Evolutionary conservation across 2,329 filamentous ascomycete species (phyloP), one percentile per base, ranked within the genome.

Genomic region (Nemania sp.): DNA sequence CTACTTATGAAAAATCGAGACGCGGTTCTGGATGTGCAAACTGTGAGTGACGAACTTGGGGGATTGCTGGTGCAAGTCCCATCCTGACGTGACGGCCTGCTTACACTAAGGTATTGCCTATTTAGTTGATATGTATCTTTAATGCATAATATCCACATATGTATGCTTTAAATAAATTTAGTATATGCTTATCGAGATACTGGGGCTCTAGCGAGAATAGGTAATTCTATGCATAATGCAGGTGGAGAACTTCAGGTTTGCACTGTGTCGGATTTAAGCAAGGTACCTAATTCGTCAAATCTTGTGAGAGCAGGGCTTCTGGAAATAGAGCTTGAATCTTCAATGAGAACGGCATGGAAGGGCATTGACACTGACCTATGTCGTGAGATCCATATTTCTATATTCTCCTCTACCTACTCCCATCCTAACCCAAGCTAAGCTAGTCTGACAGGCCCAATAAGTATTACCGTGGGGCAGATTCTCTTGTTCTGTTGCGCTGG

Each of bases 381-480:
- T 51, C 43, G 51, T 42, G 12, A 37, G 42, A 19, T 20, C 43
- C 42, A 36, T 48, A 39, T 49, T n/a, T n/a, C n/a, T n/a, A n/a
- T n/a, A n/a, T n/a, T n/a, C n/a, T n/a, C n/a, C n/a, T n/a, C n/a
- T n/a, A n/a, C 22, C 15, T 14, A 37, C 19, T 15, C 31, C 28
- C 12, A 20, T 39, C 19, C n/a, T 11, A 19, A 40, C 40, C 39
- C 39, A 44, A 6, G 23, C 24, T 39, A 31, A 14, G 28, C 9
- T 9, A n/a, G 4, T 31, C 11, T 14, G n/a, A 31, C n/a, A 28
- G 6, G 11, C 26, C 26, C 11, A 14, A 31, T 31, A 23, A n/a
- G 9, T n/a, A 24, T 22, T 46, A 17, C 42, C 12, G 6, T 37
- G 22, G 24, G 28, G 52, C 15, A 49, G 47, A 52, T 4, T 44